Evolutionary conservation across 2,329 filamentous ascomycete species (phyloP), one percentile per base, ranked within the genome.

Genomic region (Verticillium isaacii): DNA sequence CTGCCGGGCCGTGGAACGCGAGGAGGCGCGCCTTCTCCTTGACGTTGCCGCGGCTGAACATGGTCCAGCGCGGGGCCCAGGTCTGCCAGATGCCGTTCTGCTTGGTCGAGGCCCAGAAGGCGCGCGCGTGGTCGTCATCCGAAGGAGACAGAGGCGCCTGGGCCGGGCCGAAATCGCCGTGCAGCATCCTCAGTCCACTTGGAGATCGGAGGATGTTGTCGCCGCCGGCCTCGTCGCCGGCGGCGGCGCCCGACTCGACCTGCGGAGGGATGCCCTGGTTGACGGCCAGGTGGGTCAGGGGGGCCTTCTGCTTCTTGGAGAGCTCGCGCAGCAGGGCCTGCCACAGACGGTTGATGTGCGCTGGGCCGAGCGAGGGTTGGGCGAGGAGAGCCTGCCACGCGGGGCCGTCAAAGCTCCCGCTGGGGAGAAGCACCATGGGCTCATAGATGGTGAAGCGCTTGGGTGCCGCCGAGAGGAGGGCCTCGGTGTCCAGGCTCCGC

Each of bases 11-110:
- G 62, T 77, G 76, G 66, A 87, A 87, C 0, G 70, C 72, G 5
- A 96, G 75, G 1, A 97, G 75, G 14, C 94, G 81, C 0, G 90
- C 87, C 73, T 97, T 98, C 75, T 98, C 94, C 58, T 88, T 90
- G 63, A 97, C 81, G 74, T 97, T 98, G 3, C 94, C 93, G 1
- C 93, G 85, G 65, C 89, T 93, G 73, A 98, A 98, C 93, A 97
- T 97, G 32, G 93, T 96, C 81, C 92, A 93, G 1, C 88, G 77
- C 15, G 94, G 94, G 1, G 93, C 90, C 93, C 93, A 98, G 2
- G 84, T 88, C 77, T 98, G 94, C 39, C 79, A 76, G 62, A 98
- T 90, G 2, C 89, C 90, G 70, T 92, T 91, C 72, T 97, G 93
- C 59, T 82, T 85, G 5, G 89, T 88, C 14, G 82, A 84, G 1